Evolutionary conservation across 495 filamentous ascomycete genomes (phyloP).

Genomic region (Ramalina peruviana): DNA sequence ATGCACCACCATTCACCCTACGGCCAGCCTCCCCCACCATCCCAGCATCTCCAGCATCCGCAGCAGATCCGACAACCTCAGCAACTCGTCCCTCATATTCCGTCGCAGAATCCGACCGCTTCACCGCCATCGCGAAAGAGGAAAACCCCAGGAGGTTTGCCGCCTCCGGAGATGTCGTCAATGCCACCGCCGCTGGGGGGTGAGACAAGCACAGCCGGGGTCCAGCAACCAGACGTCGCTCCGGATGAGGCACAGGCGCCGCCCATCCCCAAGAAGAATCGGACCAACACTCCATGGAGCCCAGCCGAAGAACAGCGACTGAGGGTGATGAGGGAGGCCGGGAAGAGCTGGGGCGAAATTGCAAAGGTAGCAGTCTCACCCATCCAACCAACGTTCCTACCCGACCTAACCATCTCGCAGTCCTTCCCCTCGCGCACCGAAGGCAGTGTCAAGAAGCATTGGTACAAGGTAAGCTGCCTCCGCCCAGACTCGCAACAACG

Average conservation of each 20-base stretch:
- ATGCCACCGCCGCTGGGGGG: constrained; percentile 25
- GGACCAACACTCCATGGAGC: constrained; percentile 97
- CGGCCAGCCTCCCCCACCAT: constrained; percentile 6
- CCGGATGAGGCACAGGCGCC: constrained; percentile 23
- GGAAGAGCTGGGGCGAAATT: constrained; percentile 92
- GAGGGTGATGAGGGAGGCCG: constrained; percentile 85
- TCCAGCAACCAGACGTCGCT: constrained; percentile 21
- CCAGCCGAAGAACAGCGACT: constrained; percentile 83
- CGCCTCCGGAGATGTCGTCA: constrained; percentile 11
- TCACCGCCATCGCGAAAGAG: constrained; percentile 32
- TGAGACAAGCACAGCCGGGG: constrained; percentile 16
- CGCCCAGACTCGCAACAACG: not conserved
- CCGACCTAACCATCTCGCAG: constrained; percentile 29
- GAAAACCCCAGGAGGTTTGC: constrained; percentile 22
- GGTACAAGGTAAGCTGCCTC: constrained; percentile 71
- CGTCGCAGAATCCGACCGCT: constrained; percentile 22
- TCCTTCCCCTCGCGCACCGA: constrained; percentile 88
- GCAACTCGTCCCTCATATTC: constrained; percentile 23
- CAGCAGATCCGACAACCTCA: constrained; percentile 28
- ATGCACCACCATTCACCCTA: constrained; percentile 22
- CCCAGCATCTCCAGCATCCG: constrained; percentile 25
- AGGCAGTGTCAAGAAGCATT: constrained; percentile 98
- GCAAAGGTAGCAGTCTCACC: constrained; percentile 53
- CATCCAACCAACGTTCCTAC: not conserved
- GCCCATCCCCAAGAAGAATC: constrained; percentile 59